phyloP scores from a whole-genome alignment of 352 stramenopile species.

The Plasmopara viticola region DNA sequence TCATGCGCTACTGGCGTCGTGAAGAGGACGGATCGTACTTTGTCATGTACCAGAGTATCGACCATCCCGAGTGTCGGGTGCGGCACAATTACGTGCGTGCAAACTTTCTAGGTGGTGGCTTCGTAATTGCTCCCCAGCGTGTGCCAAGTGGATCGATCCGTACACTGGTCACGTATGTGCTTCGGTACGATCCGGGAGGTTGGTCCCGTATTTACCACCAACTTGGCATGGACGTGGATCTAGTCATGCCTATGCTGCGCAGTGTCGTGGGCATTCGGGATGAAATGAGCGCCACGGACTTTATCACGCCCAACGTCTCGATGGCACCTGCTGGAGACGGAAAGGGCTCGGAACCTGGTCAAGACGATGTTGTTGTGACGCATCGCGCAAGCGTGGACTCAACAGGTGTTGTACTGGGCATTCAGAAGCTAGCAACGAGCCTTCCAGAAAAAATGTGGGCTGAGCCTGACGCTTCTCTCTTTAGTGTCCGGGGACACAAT shows the following conservation, averaged over 20 bases:
- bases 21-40: constrained; percentile 88
- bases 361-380: constrained; percentile 14
- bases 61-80: constrained; percentile 79
- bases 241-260: constrained; percentile 81
- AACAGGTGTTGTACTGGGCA: constrained; percentile 51
- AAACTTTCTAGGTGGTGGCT: constrained; percentile 70
- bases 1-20: constrained; percentile 85
- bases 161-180: constrained; percentile 75
- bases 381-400: constrained; percentile 52
- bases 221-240: constrained; percentile 85
- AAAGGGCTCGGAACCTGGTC: constrained; percentile 9
- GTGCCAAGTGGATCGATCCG: constrained; percentile 69
- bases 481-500: constrained; percentile 81
- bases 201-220: constrained; percentile 83
- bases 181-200: constrained; percentile 74
- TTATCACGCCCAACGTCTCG: constrained; percentile 83
- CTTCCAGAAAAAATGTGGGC: constrained; percentile 80
- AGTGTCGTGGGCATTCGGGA: constrained; percentile 81
- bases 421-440: constrained; percentile 62
- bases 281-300: constrained; percentile 76
- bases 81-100: constrained; percentile 84
- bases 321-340: constrained; percentile 23
- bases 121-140: constrained; percentile 82
- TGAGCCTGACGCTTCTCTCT: constrained; percentile 74
- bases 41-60: constrained; percentile 88